Evolutionary conservation across 495 filamentous ascomycete species (phyloP).

Genomic region (Penicillium salamii): DNA sequence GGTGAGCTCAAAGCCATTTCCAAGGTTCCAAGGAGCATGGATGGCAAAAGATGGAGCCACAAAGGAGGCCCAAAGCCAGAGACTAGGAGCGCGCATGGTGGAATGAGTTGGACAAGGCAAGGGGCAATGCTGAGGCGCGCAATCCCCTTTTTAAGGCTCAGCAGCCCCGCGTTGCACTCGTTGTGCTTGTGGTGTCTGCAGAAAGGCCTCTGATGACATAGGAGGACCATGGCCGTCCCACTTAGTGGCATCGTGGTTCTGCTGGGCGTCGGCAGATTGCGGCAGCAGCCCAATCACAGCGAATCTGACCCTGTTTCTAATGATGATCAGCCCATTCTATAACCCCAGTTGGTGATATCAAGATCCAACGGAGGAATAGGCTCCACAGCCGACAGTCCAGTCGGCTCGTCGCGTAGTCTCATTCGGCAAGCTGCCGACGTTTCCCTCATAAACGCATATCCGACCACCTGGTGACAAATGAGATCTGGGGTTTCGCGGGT

Average conservation of each 20-base stretch:
- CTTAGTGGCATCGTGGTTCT: neutral
- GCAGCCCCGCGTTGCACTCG: neutral
- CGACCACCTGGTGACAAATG: neutral
- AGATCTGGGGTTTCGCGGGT: neutral
- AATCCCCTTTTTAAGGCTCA: neutral
- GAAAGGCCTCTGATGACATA: neutral
- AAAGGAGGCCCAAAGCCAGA: constrained; percentile 16
- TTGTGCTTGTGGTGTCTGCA: no score
- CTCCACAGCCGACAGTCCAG: constrained; percentile 11
- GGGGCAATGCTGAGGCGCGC: neutral
- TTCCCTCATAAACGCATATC: constrained; percentile 12
- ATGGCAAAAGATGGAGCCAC: constrained; percentile 10
- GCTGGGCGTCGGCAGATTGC: neutral
- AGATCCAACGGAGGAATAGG: constrained; percentile 3
- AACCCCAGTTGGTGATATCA: neutral
- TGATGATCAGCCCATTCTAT: constrained; percentile 13
- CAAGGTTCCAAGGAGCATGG: constrained; percentile 13
- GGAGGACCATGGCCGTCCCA: neutral
- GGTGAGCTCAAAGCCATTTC: constrained; percentile 15
- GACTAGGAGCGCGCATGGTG: constrained; percentile 14
- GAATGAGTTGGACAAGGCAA: neutral
- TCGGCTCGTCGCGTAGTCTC: constrained; percentile 19
- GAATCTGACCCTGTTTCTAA: neutral
- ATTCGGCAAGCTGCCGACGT: constrained; percentile 11
- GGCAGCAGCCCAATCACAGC: neutral